phyloP scores from a whole-genome alignment of 2,329 filamentous ascomycete genomes.

The Didymella pinodella region DNA sequence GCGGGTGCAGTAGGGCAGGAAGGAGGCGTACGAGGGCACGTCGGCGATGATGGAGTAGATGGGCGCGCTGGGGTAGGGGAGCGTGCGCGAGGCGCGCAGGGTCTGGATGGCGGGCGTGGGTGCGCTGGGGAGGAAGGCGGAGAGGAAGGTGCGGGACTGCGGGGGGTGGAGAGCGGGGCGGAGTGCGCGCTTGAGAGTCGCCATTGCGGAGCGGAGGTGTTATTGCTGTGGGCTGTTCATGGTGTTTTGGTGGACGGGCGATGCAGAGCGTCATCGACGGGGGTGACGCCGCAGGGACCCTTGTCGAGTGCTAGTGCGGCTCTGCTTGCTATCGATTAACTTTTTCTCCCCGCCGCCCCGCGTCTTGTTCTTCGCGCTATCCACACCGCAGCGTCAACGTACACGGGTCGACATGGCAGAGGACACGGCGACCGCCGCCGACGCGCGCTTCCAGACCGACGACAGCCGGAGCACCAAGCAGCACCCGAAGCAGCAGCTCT shows the following conservation, averaged over 20 bases:
- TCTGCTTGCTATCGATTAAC: constrained; percentile 12
- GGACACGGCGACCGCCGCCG: constrained; percentile 17
- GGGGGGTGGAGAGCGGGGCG: constrained; percentile 49
- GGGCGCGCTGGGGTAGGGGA: constrained; percentile 73
- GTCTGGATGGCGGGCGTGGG: constrained; percentile 60
- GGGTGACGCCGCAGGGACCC: not conserved
- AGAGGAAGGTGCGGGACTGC: constrained; percentile 50
- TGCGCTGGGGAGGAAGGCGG: constrained; percentile 55
- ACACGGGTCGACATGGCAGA: constrained; percentile 26
- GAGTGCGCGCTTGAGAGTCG: constrained; percentile 41
- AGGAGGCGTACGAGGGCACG: constrained; percentile 78
- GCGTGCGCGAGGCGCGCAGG: constrained; percentile 75
- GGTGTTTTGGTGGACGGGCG: not conserved
- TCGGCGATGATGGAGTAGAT: constrained; percentile 91
- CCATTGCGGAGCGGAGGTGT: constrained; percentile 30
- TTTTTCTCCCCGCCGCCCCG: constrained; percentile 21
- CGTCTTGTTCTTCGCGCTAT: not conserved
- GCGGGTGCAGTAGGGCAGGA: constrained; percentile 88
- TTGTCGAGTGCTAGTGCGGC: not conserved
- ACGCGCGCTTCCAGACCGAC: constrained; percentile 41
- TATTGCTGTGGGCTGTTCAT: not conserved
- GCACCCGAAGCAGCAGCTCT: constrained; percentile 55
- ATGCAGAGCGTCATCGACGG: not conserved
- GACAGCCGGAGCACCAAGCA: constrained; percentile 42
- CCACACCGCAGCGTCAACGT: not conserved